Evolutionary conservation across 345 rosid species (phyloP).

Genomic region (Corchorus capsularis): DNA sequence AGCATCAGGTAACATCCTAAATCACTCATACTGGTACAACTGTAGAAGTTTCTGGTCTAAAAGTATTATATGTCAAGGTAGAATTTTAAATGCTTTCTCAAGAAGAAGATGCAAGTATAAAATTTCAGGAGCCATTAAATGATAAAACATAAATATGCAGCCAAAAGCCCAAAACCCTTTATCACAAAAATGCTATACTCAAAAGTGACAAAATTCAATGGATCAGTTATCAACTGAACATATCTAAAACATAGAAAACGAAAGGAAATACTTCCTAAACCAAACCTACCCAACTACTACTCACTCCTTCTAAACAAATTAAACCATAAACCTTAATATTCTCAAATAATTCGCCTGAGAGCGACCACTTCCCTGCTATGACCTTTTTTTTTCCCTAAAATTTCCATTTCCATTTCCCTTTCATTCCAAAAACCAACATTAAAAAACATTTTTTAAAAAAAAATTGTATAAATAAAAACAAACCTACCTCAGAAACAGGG

Average conservation of each 20-base stretch:
- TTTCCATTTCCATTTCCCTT: neutral
- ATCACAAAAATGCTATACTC: neutral
- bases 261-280: neutral
- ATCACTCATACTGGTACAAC: neutral
- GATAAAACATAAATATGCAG: neutral
- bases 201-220: slow-evolving; percentile 6
- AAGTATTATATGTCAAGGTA: neutral
- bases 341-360: neutral
- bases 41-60: neutral
- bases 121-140: neutral
- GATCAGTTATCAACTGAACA: neutral
- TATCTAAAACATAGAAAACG: neutral
- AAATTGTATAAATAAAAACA: neutral
- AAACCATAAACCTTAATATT: neutral
- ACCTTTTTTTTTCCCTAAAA: neutral
- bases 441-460: neutral
- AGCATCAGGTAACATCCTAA: neutral
- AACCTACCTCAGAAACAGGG: slow-evolving; percentile 87
- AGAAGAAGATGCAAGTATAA: neutral
- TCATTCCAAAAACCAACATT: neutral
- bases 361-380: slow-evolving; percentile 10
- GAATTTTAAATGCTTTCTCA: neutral
- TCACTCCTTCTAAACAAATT: neutral
- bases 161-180: neutral
- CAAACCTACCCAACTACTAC: neutral